These are phyloP conservation scores for Excoecaria agallocha DNA, from an alignment of 345 rosid species.

Conservation along the genomic window DNA sequence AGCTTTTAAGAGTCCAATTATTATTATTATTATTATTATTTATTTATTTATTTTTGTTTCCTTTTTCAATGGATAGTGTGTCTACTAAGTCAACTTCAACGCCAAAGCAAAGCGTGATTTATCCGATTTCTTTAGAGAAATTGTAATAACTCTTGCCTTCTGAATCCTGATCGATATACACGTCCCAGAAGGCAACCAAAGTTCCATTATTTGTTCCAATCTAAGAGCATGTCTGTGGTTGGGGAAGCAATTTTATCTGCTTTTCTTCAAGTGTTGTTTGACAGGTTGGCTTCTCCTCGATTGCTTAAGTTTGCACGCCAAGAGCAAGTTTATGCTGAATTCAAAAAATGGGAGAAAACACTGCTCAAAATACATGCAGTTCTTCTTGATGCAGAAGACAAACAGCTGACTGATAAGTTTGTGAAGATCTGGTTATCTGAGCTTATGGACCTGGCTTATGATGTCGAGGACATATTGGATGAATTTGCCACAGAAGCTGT, in stretches of 20 bases:
- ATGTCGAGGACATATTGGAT: conserved; percentile 23
- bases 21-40: neutral
- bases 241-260: conserved; percentile 7
- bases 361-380: conserved; percentile 12
- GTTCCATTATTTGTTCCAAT: neutral
- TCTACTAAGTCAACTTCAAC: neutral
- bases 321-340: neutral
- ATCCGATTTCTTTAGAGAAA: neutral
- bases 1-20: too few species aligned
- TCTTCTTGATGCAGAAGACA: conserved; percentile 24
- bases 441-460: conserved; percentile 23
- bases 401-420: conserved; percentile 11
- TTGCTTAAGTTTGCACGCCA: neutral
- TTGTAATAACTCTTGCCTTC: neutral
- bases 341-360: neutral
- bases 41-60: neutral
- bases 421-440: conserved; percentile 22
- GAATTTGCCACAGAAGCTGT: conserved; percentile 15
- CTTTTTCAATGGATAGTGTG: neutral
- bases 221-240: conserved; percentile 1
- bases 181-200: neutral
- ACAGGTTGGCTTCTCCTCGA: neutral
- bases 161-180: neutral
- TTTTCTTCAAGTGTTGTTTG: conserved; percentile 1
- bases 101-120: neutral